phyloP scores from a whole-genome alignment of 345 rosid genomes.

The Salix suchowensis region DNA sequence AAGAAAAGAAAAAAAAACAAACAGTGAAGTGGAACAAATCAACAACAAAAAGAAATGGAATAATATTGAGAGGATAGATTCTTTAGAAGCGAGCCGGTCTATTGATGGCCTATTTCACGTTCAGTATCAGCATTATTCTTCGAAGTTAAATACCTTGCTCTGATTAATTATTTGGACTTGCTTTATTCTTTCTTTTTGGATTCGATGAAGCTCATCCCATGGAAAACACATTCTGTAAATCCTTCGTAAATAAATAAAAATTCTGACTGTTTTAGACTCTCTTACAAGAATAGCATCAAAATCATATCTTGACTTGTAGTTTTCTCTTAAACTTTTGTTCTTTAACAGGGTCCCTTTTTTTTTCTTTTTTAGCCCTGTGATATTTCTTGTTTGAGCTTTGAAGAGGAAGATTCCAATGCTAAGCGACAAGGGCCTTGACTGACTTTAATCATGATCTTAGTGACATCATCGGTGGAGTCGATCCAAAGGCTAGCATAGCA shows the following conservation, averaged over 20 bases:
- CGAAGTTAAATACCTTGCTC: background rate
- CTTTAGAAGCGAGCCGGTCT: background rate
- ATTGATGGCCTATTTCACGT: background rate
- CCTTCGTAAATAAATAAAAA: too few species aligned
- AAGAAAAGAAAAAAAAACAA: too few species aligned
- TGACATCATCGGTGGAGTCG: background rate
- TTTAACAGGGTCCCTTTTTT: too few species aligned
- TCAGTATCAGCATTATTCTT: background rate
- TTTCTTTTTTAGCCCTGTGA: too few species aligned
- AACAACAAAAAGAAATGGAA: background rate
- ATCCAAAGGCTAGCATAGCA: background rate
- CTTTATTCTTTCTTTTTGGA: too few species aligned
- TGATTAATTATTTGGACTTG: too few species aligned
- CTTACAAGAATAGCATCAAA: too few species aligned
- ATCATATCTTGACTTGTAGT: background rate
- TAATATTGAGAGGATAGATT: background rate
- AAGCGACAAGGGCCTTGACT: background rate
- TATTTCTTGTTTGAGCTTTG: too few species aligned
- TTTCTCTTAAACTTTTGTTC: background rate
- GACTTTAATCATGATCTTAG: background rate
- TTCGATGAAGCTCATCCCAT: too few species aligned
- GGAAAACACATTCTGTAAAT: too few species aligned
- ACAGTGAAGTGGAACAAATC: too few species aligned
- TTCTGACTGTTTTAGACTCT: fast-evolving
- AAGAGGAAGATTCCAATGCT: background rate